phyloP scores from a whole-genome alignment of 257 asterid species.

The Solanum verrucosum region DNA sequence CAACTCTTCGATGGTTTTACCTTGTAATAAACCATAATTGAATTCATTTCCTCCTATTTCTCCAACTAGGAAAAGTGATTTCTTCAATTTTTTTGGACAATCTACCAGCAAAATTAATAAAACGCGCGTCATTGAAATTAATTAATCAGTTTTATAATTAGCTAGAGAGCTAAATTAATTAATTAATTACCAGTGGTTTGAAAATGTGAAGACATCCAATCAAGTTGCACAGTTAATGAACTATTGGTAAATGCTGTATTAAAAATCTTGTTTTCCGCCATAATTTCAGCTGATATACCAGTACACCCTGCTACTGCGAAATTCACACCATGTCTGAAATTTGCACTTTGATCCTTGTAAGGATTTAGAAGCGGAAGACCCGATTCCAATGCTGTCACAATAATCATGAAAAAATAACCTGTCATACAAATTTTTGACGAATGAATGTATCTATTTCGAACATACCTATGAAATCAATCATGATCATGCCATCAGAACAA shows the following conservation, averaged over 20 bases:
- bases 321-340: constrained; percentile 7
- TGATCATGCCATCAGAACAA: constrained; percentile 8
- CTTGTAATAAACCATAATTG: constrained; percentile 8
- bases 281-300: neutral
- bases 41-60: constrained; percentile 13
- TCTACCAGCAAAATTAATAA: neutral
- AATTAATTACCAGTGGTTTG: neutral
- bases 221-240: constrained; percentile 15
- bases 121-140: neutral
- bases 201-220: constrained; percentile 18
- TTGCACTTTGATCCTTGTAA: neutral
- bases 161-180: neutral
- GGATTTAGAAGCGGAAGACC: constrained; percentile 6
- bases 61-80: constrained; percentile 9
- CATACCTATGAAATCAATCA: constrained; percentile 9
- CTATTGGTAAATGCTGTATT: neutral
- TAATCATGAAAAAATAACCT: neutral
- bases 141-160: neutral
- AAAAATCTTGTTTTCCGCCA: neutral
- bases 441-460: no score
- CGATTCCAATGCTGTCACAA: neutral
- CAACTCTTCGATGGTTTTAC: constrained; percentile 5
- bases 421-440: no score
- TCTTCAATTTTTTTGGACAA: neutral
- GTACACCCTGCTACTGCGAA: constrained; percentile 15